phyloP scores from a whole-genome alignment of 306 rosid species.

The Trifolium pratense region DNA sequence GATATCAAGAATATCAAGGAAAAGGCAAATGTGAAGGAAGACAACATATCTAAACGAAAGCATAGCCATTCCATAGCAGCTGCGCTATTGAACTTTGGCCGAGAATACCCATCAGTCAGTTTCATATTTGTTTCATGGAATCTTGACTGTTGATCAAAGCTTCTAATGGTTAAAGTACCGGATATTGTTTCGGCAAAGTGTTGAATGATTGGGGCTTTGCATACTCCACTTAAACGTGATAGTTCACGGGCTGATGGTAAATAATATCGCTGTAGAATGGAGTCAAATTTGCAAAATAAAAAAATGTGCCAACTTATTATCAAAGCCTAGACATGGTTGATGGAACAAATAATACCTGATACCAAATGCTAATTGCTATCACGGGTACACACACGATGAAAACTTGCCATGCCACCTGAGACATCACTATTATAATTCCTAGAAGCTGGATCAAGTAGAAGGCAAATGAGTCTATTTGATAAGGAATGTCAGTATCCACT shows the following conservation, averaged over 20 bases:
- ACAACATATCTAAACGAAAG: slow-evolving; percentile 68
- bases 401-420: slow-evolving; percentile 83
- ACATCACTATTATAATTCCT: slow-evolving; percentile 83
- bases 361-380: slow-evolving; percentile 66
- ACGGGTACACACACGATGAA: slow-evolving; percentile 73
- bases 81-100: slow-evolving; percentile 55
- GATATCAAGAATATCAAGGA: slow-evolving; percentile 71
- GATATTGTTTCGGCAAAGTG: slow-evolving; percentile 86
- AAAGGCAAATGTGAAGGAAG: slow-evolving; percentile 66
- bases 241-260: slow-evolving; percentile 77
- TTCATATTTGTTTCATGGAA: slow-evolving; percentile 63
- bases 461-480: slow-evolving; percentile 52
- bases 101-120: slow-evolving; percentile 61
- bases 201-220: slow-evolving; percentile 91
- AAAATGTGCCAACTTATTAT: no score
- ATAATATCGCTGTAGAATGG: slow-evolving; percentile 69
- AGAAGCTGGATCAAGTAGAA: slow-evolving; percentile 59
- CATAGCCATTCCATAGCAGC: slow-evolving; percentile 73
- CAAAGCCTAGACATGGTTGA: not conserved
- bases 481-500: slow-evolving; percentile 56
- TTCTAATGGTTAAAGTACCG: slow-evolving; percentile 75
- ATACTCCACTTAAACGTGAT: slow-evolving; percentile 76
- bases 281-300: not conserved
- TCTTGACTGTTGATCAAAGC: slow-evolving; percentile 77
- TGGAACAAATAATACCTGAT: slow-evolving; percentile 55